phyloP scores from a whole-genome alignment of 2,329 filamentous ascomycete species.

The Arthroderma uncinatum region DNA sequence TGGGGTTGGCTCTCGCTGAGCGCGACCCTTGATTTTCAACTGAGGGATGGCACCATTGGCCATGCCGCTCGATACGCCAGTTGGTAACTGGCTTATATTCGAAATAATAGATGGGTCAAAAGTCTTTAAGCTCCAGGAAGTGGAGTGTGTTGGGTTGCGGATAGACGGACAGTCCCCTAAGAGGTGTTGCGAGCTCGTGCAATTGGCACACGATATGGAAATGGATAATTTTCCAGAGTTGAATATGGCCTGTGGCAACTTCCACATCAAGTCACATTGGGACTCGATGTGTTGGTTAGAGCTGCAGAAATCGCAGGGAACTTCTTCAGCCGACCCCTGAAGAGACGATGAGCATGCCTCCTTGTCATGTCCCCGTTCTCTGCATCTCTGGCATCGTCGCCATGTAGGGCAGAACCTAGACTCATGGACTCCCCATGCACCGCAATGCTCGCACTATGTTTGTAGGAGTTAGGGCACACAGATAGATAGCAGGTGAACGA shows the following conservation, averaged over 20 bases:
- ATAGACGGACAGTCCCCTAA: constrained; percentile 35
- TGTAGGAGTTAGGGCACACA: constrained; percentile 3
- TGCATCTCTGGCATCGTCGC: constrained; percentile 45
- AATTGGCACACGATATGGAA: constrained; percentile 36
- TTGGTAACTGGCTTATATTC: constrained; percentile 27
- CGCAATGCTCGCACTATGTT: constrained; percentile 34
- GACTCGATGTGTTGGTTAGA: constrained; percentile 47
- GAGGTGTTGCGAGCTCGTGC: constrained; percentile 34
- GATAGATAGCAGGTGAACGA: neutral
- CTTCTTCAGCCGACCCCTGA: constrained; percentile 41
- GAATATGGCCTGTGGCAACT: constrained; percentile 23
- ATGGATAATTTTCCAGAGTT: constrained; percentile 26
- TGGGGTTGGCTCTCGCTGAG: constrained; percentile 21
- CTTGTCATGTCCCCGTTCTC: constrained; percentile 48
- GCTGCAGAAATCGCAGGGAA: constrained; percentile 52
- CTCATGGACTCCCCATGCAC: constrained; percentile 31
- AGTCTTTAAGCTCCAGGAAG: constrained; percentile 31
- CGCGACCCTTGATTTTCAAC: constrained; percentile 29
- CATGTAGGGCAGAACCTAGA: constrained; percentile 32
- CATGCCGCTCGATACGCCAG: constrained; percentile 10
- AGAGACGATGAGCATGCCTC: constrained; percentile 48
- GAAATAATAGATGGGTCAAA: constrained; percentile 29
- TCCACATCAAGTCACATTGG: constrained; percentile 51
- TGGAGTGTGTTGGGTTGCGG: constrained; percentile 20
- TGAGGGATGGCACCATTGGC: constrained; percentile 19